Base-by-base conservation (phyloP, 73 alveolate species). In the Paramecium caudatum region DNA sequence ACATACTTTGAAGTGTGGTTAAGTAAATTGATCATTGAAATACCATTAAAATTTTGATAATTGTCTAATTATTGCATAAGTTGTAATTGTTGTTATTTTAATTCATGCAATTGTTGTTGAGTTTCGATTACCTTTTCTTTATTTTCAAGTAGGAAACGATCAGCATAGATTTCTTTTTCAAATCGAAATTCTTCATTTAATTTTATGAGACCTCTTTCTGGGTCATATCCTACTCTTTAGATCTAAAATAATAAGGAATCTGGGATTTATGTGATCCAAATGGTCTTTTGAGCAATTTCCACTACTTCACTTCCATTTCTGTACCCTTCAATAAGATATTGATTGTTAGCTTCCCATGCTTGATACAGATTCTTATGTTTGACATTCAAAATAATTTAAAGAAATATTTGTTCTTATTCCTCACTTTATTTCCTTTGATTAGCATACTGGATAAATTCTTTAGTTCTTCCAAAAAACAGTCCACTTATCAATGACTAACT, bases 341-440 rank as follows among this genome's bases (percentile, higher is more conserved):
- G 21, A 74, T 43, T 74, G 12, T 74, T 37, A 10, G 88, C 88
- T 45, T 74, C 88, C 88, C 88, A 74, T 19, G 88, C 88, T 12
- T 39, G 16, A 45, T 74, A 74, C 19, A 74, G 43, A 74, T 47
- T 43, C 30, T 39, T 74, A 23, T 74, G 49, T n/a, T 41, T 43
- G n/a, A 74, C 65, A 74, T 74, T 74, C 25, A 74, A 74, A 1
- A 74, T 74, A 8, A 74, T 74, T 47, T 74, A 43, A 12, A 74
- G 32, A 21, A 74, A 74, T 45, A 74, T 39, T 74, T 74, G 43
- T 15, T 74, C 88, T 5, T 45, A 3, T 16, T 74, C 88, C 32
- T 74, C 88, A 41, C 62, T 37, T 15, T 74, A 3, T 13, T 74
- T 74, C 17, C 39, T 21, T 12, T 74, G 5, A 21, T 74, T 41